Percentiles rank a stretch among this genome's conserved stretches.
Evolutionary conservation across 495 filamentous ascomycete species (phyloP).

Genomic region (Filosporella fistucella): DNA sequence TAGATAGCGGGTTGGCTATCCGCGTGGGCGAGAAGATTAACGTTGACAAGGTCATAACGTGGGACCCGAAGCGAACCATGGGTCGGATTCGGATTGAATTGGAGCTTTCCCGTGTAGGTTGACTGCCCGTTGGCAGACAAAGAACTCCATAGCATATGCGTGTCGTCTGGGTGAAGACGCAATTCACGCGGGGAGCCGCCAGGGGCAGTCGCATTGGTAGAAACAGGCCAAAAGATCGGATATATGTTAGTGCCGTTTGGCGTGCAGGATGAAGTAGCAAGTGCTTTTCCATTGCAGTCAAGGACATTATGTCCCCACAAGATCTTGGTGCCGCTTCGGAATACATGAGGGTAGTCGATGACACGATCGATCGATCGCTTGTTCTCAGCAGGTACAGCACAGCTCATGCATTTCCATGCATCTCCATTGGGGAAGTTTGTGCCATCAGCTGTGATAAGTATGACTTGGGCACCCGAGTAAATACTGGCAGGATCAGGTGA

Average conservation of each 20-base stretch:
- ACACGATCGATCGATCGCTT: not conserved
- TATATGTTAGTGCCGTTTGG: constrained; percentile 17
- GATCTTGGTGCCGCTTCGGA: constrained; percentile 21
- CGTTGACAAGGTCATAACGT: constrained; percentile 22
- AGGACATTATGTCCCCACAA: constrained; percentile 19
- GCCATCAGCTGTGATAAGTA: constrained; percentile 21
- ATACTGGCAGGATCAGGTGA: constrained; percentile 17
- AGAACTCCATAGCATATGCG: constrained; percentile 20
- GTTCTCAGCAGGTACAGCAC: constrained; percentile 22
- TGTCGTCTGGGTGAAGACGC: constrained; percentile 19
- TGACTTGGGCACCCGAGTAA: constrained; percentile 19
- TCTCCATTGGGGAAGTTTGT: constrained; percentile 22
- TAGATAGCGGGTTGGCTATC: not conserved
- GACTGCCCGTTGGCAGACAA: constrained; percentile 3
- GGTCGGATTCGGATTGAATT: constrained; percentile 19
- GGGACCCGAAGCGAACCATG: constrained; percentile 13
- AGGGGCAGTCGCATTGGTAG: constrained; percentile 10
- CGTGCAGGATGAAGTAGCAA: constrained; percentile 11
- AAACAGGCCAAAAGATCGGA: constrained; percentile 21
- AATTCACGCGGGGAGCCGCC: constrained; percentile 20
- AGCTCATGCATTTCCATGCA: constrained; percentile 25
- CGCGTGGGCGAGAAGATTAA: constrained; percentile 11
- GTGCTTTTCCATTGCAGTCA: constrained; percentile 19
- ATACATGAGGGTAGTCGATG: constrained; percentile 24
- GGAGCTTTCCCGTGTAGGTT: constrained; percentile 17